Conservation (phyloP, 495 filamentous ascomycete genomes). For the Penicillium parvum region DNA sequence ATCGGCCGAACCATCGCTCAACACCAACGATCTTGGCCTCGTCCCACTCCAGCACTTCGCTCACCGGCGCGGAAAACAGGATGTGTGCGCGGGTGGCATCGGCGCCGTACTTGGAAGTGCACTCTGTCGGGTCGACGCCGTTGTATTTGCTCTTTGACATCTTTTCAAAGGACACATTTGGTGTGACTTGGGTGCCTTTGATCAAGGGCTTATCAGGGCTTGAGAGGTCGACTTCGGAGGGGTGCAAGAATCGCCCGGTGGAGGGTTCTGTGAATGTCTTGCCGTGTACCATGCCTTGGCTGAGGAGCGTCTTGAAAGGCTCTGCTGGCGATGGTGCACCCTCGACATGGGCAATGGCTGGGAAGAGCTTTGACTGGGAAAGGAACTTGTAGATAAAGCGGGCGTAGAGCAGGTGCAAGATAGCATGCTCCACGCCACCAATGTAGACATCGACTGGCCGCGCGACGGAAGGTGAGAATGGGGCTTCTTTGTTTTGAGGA, state of each 20-base stretch:
- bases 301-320: constrained; percentile 75
- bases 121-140: constrained; percentile 74
- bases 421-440: constrained; percentile 86
- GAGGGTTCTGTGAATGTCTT: constrained; percentile 73
- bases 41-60: constrained; percentile 83
- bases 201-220: constrained; percentile 55
- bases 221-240: constrained; percentile 66
- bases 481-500: constrained; percentile 54
- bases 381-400: constrained; percentile 89
- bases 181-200: constrained; percentile 50
- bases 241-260: constrained; percentile 72
- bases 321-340: constrained; percentile 42
- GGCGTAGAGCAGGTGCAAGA: constrained; percentile 86
- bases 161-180: constrained; percentile 72
- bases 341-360: constrained; percentile 33
- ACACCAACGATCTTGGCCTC: constrained; percentile 77
- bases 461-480: constrained; percentile 55
- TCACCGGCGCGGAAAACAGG: constrained; percentile 79
- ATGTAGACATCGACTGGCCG: constrained; percentile 81
- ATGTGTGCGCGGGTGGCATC: constrained; percentile 84
- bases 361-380: constrained; percentile 52
- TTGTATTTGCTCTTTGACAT: constrained; percentile 98
- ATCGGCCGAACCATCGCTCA: constrained; percentile 68
- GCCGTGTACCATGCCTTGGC: constrained; percentile 91
- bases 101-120: constrained; percentile 69